These are phyloP conservation scores for Pueraria montana DNA, from an alignment of 306 rosid genomes.

Conservation along the genomic window DNA sequence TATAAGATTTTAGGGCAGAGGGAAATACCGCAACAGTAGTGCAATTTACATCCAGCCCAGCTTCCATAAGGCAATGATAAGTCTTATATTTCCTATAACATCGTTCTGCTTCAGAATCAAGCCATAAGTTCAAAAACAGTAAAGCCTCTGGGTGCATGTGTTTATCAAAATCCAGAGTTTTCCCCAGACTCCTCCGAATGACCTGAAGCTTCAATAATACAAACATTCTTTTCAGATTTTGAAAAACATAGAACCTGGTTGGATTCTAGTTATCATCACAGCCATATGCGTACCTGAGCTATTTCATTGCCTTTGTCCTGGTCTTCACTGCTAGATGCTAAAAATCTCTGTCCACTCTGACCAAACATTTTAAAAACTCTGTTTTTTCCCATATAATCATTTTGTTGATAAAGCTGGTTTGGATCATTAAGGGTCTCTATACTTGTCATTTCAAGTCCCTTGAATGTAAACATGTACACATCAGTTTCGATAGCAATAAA, in stretches of 20 bases:
- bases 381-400: slow-evolving; percentile 34
- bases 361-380: slow-evolving; percentile 45
- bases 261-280: slow-evolving; percentile 15
- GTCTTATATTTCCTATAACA: slow-evolving; percentile 61
- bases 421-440: slow-evolving; percentile 47
- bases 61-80: slow-evolving; percentile 56
- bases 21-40: slow-evolving; percentile 52
- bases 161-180: slow-evolving; percentile 50
- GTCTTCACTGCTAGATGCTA: slow-evolving; percentile 52
- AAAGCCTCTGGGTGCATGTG: slow-evolving; percentile 60
- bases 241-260: slow-evolving; percentile 11
- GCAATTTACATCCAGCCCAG: slow-evolving; percentile 55
- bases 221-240: slow-evolving; percentile 30
- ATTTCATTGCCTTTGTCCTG: slow-evolving; percentile 53
- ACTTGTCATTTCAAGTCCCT: slow-evolving; percentile 54
- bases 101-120: slow-evolving; percentile 70
- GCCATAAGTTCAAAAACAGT: slow-evolving; percentile 67
- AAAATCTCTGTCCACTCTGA: slow-evolving; percentile 48
- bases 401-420: slow-evolving; percentile 46
- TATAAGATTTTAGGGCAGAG: slow-evolving; percentile 16
- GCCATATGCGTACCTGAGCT: slow-evolving; percentile 53
- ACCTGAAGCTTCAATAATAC: slow-evolving; percentile 51
- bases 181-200: slow-evolving; percentile 53
- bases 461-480: slow-evolving; percentile 48
- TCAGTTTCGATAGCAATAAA: slow-evolving; percentile 45